Conservation (phyloP, 768 basidiomycete species). For the Rhodotorula taiwanensis region DNA sequence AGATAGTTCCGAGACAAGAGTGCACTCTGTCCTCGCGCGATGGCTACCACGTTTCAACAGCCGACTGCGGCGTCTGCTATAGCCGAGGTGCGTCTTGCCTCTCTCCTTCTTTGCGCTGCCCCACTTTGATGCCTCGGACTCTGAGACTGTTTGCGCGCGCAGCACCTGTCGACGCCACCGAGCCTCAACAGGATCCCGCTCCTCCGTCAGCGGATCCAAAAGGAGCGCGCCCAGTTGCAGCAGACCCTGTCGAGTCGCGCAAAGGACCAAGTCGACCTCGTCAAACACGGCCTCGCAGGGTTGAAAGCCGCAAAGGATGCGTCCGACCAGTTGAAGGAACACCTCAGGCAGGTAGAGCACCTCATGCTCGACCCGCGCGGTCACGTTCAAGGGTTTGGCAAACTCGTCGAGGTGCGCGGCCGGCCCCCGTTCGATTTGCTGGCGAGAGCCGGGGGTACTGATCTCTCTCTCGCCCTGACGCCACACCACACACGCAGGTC, state of each 20-base stretch:
- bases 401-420: conserved; percentile 72
- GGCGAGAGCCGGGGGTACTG: too few relatives aligned
- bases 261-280: conserved; percentile 85
- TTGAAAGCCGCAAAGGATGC: conserved; percentile 37
- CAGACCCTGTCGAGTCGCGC: conserved; percentile 82
- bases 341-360: conserved; percentile 72
- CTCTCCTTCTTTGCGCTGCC: background rate
- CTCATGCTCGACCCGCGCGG: conserved; percentile 68
- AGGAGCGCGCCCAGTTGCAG: conserved; percentile 92
- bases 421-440: background rate
- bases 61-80: conserved; percentile 26
- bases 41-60: too few relatives aligned
- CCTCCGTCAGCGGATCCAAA: conserved; percentile 87
- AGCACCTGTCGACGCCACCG: conserved; percentile 36
- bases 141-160: too few relatives aligned
- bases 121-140: too few relatives aligned
- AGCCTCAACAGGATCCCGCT: conserved; percentile 70
- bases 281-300: conserved; percentile 61
- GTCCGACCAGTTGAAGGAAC: conserved; percentile 69
- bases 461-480: too few relatives aligned
- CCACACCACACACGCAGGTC: conserved; percentile 53
- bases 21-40: too few relatives aligned
- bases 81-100: conserved; percentile 14
- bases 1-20: too few relatives aligned
- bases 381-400: conserved; percentile 79